Conservation (phyloP, 2,329 filamentous ascomycete genomes). For the Fusarium caatingaense region DNA sequence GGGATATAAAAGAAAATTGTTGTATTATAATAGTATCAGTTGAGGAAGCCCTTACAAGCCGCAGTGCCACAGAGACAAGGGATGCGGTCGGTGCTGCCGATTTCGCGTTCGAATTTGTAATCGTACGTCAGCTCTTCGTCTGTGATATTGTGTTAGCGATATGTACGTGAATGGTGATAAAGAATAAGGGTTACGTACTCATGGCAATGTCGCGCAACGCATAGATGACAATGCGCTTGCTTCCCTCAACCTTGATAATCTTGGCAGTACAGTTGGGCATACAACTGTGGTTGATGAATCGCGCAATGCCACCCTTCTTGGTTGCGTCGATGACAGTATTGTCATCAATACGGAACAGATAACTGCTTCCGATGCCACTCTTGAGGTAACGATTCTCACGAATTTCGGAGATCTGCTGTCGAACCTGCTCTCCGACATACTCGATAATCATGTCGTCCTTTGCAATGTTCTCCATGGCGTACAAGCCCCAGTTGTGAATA, state of each 20-base stretch:
- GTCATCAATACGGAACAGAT: constrained; percentile 97
- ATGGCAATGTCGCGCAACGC: constrained; percentile 92
- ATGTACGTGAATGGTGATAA: background rate
- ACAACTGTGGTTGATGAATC: constrained; percentile 99
- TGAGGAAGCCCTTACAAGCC: constrained; percentile 98
- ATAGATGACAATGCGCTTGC: constrained; percentile 98
- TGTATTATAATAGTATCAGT: constrained; percentile 65
- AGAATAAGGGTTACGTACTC: constrained; percentile 71
- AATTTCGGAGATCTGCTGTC: constrained; percentile 97
- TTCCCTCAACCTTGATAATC: constrained; percentile 98
- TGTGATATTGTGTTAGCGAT: constrained; percentile 55
- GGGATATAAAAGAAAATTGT: constrained; percentile 16
- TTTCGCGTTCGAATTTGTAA: constrained; percentile 99
- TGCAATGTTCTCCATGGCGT: constrained; percentile 96
- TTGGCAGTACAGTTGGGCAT: constrained; percentile 99
- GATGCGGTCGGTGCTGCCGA: constrained; percentile 93
- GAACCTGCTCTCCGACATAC: constrained; percentile 97
- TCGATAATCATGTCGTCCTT: constrained; percentile 99
- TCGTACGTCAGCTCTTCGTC: constrained; percentile 99
- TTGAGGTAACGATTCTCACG: constrained; percentile 92
- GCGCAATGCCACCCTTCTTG: constrained; percentile 96
- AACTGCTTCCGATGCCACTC: constrained; percentile 96
- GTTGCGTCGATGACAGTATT: constrained; percentile 98
- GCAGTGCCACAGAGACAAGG: constrained; percentile 96
- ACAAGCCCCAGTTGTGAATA: constrained; percentile 98